Conservation (phyloP, 1,284 basidiomycete genomes). For the Cryptococcus sp. region DNA sequence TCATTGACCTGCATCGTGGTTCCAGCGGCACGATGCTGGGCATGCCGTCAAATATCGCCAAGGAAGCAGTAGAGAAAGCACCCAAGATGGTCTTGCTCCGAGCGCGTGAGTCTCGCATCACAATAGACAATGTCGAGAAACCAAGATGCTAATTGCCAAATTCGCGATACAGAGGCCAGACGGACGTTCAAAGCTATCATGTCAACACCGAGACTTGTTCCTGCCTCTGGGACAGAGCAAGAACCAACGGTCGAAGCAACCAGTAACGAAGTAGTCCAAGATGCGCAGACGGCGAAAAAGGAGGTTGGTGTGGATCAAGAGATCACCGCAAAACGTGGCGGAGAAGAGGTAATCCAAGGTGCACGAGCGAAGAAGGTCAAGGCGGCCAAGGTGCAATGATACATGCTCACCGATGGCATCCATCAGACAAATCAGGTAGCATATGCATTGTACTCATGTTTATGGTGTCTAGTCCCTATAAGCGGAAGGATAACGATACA, state of each 20-base stretch:
- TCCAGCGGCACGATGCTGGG: constrained; percentile 47
- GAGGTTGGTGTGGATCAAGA: too few species aligned
- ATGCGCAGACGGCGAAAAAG: neutral
- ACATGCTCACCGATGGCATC: too few species aligned
- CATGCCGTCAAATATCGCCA: constrained; percentile 53
- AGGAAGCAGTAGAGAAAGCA: constrained; percentile 44
- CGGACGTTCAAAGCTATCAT: constrained; percentile 50
- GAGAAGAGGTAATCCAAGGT: neutral
- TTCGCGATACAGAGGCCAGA: constrained; percentile 39
- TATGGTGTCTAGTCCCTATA: neutral
- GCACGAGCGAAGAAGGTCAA: constrained; percentile 2
- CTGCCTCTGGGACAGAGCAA: constrained; percentile 13
- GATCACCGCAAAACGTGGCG: neutral
- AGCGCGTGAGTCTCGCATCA: constrained; percentile 44
- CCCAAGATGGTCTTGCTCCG: constrained; percentile 47
- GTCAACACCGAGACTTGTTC: constrained; percentile 40
- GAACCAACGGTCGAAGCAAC: too few species aligned
- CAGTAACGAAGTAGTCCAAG: neutral
- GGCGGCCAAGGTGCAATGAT: constrained; percentile 4
- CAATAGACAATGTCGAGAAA: neutral
- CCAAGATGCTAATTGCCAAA: neutral
- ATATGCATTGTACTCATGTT: too few species aligned
- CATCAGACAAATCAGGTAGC: too few species aligned
- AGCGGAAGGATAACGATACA: neutral
- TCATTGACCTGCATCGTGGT: neutral